Conservation (phyloP, 2,329 filamentous ascomycete genomes). For the Fusarium udum region DNA sequence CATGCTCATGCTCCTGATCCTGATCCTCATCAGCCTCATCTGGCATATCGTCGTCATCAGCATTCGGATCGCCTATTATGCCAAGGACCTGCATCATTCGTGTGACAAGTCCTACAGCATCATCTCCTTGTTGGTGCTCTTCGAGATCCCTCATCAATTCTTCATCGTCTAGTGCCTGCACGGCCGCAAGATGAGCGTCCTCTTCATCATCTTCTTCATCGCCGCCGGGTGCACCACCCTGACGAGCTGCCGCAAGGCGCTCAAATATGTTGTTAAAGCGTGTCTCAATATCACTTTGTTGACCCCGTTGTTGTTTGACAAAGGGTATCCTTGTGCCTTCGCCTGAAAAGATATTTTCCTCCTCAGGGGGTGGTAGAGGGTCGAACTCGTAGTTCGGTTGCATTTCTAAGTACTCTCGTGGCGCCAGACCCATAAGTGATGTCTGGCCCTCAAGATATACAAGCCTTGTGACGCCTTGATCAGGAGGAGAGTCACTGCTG, state of each 20-base stretch:
- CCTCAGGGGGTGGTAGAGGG: conserved; percentile 75
- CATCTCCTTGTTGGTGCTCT: conserved; percentile 40
- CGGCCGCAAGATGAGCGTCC: conserved; percentile 36
- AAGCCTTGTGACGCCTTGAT: conserved; percentile 73
- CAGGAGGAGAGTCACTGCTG: conserved; percentile 51
- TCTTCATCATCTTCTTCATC: conserved; percentile 39
- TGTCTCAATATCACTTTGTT: conserved; percentile 38
- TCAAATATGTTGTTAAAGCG: conserved; percentile 45
- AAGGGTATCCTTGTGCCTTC: conserved; percentile 33
- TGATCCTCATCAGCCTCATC: conserved; percentile 21
- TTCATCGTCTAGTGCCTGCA: conserved; percentile 42
- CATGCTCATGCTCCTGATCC: conserved; percentile 16
- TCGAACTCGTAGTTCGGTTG: conserved; percentile 81
- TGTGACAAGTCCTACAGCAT: conserved; percentile 39
- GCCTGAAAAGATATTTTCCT: conserved; percentile 54
- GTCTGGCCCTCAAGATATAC: conserved; percentile 81
- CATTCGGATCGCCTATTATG: conserved; percentile 28
- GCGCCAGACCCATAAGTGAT: conserved; percentile 74
- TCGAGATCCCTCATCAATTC: conserved; percentile 47
- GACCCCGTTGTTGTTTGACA: conserved; percentile 4
- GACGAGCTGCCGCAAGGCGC: conserved; percentile 23
- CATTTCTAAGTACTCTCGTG: conserved; percentile 69
- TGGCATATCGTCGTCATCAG: conserved; percentile 1
- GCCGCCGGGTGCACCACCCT: conserved; percentile 5
- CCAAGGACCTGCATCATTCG: conserved; percentile 26